Evolutionary conservation across 1,284 basidiomycete genomes (phyloP), one percentile per base, ranked within the genome.

Genomic region (Exobasidium cylindrosporum): DNA sequence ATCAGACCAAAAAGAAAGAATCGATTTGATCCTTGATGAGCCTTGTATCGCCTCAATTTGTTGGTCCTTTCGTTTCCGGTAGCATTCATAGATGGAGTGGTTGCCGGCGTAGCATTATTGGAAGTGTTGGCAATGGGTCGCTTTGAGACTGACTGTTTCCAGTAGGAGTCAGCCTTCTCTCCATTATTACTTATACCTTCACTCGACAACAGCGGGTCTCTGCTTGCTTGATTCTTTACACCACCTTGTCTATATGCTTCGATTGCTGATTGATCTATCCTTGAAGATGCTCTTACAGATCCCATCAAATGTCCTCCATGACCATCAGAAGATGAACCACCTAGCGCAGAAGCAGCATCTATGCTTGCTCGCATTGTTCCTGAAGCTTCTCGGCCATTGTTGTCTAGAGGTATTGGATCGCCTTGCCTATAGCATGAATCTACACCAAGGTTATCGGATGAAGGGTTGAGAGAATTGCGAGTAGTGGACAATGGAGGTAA

Each of bases 1-100:
- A 72, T 63, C 1, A 67, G 62, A 30, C 74, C 74, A 24, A 55
- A 45, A 31, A 73, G 58, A n/a, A 75, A 60, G 60, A 76, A 76
- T 28, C 58, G 64, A 56, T 75, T 76, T 28, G 63, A 57, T 30
- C 74, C 74, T 53, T 64, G 52, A 60, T 67, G 70, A 2, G 29
- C 44, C 23, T 40, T 53, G 57, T 72, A 68, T 40, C 69, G 70
- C 66, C 69, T 71, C 17, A 40, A 40, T 21, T 32, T n/a, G 11
- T n/a, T n/a, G n/a, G n/a, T n/a, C n/a, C 54, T 64, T 52, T 31
- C 49, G 2, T 53, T 35, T 0, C 23, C 35, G 4, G 54, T n/a
- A n/a, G n/a, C n/a, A n/a, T n/a, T 23, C 32, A 26, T 54, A 11
- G 56, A 28, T 7, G 54, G 14, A 1, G 14, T 30, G 6, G 50